Evolutionary conservation across 2,329 filamentous ascomycete species (phyloP).

Genomic region (Didymella exigua): DNA sequence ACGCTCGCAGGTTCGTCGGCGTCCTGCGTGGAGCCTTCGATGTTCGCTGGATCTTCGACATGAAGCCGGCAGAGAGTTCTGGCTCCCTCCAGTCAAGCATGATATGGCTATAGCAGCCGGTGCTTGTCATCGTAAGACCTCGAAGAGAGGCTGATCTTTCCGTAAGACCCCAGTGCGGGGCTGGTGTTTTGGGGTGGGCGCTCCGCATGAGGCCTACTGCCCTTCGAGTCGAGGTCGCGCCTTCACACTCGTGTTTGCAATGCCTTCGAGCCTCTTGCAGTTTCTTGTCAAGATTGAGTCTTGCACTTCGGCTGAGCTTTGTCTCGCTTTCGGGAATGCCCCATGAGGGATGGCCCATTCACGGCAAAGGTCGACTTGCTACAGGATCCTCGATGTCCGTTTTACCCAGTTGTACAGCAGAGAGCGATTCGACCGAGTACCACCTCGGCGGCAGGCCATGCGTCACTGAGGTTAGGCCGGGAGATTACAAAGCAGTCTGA

Average conservation of each 20-base stretch:
- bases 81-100: not conserved
- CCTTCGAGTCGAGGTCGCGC: conserved; percentile 5
- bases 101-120: not conserved
- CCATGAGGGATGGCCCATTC: not conserved
- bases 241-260: conserved; percentile 3
- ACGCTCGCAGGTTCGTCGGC: conserved; percentile 13
- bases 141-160: not conserved
- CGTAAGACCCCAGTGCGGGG: not conserved
- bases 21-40: not conserved
- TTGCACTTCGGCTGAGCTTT: not conserved
- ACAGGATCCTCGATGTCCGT: not conserved
- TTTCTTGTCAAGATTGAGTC: not conserved
- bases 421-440: not conserved
- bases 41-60: not conserved
- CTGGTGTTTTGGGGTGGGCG: not conserved
- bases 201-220: not conserved
- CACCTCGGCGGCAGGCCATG: not conserved
- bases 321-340: conserved; percentile 3
- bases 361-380: conserved; percentile 1
- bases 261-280: conserved; percentile 3
- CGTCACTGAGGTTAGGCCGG: not conserved
- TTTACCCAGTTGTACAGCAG: not conserved
- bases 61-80: conserved; percentile 5
- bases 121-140: not conserved
- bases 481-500: conserved; percentile 3